Conservation (phyloP, 805 yeast species). For the Tetrapisispora nanseiensis region DNA sequence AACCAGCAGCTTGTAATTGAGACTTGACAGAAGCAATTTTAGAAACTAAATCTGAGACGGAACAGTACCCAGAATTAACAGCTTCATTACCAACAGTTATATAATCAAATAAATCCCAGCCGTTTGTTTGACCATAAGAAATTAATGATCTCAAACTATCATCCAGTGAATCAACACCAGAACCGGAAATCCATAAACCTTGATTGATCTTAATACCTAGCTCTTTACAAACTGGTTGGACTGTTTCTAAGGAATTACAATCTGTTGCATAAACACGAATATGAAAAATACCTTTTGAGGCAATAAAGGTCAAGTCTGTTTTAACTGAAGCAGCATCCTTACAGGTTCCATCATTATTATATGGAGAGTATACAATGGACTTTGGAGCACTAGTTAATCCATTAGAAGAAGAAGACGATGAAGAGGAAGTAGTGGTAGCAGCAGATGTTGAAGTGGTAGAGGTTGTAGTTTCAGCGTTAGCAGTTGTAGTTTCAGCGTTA, state of each 20-base stretch:
- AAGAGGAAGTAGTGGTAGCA: slow-evolving; percentile 12
- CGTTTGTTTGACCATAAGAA: slow-evolving; percentile 38
- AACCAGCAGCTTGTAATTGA: slow-evolving; percentile 57
- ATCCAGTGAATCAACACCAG: slow-evolving; percentile 66
- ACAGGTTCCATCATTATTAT: slow-evolving; percentile 57
- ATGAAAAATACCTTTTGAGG: slow-evolving; percentile 49
- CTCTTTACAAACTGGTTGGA: slow-evolving; percentile 47
- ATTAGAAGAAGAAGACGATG: background rate
- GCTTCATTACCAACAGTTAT: slow-evolving; percentile 89
- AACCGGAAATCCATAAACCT: slow-evolving; percentile 69
- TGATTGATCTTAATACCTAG: slow-evolving; percentile 70
- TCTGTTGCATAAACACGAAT: slow-evolving; percentile 83
- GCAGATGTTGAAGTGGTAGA: background rate
- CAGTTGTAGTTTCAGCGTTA: slow-evolving; percentile 4
- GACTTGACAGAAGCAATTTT: slow-evolving; percentile 59
- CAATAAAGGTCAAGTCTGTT: slow-evolving; percentile 50
- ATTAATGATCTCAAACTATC: slow-evolving; percentile 45
- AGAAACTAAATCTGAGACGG: slow-evolving; percentile 50
- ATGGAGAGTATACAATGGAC: slow-evolving; percentile 71
- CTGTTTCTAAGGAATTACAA: slow-evolving; percentile 58
- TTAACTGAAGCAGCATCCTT: slow-evolving; percentile 46
- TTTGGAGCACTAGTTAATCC: slow-evolving; percentile 37
- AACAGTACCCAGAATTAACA: slow-evolving; percentile 48
- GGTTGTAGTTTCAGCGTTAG: slow-evolving; percentile 9
- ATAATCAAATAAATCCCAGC: slow-evolving; percentile 68